A percentile compares a stretch with the other conserved stretches of the same genome.
These are phyloP conservation scores for Davidsoniella australis DNA, from an alignment of 2,329 filamentous ascomycete genomes.

Conservation along the genomic window DNA sequence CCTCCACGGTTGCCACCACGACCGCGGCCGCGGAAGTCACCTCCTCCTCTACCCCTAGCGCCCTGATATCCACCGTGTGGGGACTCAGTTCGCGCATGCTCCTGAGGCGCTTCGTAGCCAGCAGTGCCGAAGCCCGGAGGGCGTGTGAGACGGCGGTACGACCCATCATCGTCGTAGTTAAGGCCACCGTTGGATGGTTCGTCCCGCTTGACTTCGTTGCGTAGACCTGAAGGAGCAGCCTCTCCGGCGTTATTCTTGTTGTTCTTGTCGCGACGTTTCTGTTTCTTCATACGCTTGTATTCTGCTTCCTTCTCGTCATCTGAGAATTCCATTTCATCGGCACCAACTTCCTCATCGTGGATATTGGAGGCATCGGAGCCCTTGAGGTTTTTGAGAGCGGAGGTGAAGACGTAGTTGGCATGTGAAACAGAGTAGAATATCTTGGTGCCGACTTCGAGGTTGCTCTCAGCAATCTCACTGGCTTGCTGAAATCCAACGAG, in stretches of 20 bases:
- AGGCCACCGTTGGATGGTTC: constrained; percentile 27
- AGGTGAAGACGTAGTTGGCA: constrained; percentile 73
- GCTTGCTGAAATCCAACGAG: constrained; percentile 57
- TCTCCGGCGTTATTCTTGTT: constrained; percentile 16
- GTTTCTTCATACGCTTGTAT: constrained; percentile 53
- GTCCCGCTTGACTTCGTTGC: constrained; percentile 19
- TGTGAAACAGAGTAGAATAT: constrained; percentile 66
- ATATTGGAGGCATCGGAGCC: constrained; percentile 90
- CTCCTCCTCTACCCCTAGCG: constrained; percentile 23
- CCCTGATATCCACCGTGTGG: constrained; percentile 20
- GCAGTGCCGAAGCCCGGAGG: constrained; percentile 44
- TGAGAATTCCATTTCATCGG: constrained; percentile 85
- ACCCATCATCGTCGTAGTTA: constrained; percentile 54
- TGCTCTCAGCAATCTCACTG: constrained; percentile 49
- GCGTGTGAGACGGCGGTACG: constrained; percentile 54
- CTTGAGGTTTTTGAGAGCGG: constrained; percentile 61
- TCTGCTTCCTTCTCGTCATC: constrained; percentile 90
- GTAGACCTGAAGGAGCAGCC: constrained; percentile 17
- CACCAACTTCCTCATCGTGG: constrained; percentile 76
- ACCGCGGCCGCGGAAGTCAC: constrained; percentile 20
- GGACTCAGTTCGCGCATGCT: neutral
- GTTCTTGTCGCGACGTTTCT: constrained; percentile 38
- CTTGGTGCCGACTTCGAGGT: constrained; percentile 49
- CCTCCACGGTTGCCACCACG: constrained; percentile 21
- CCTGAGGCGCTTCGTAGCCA: constrained; percentile 13